Evolutionary conservation across 805 yeast genomes (phyloP).

Genomic region (Danielia reshetovae): DNA sequence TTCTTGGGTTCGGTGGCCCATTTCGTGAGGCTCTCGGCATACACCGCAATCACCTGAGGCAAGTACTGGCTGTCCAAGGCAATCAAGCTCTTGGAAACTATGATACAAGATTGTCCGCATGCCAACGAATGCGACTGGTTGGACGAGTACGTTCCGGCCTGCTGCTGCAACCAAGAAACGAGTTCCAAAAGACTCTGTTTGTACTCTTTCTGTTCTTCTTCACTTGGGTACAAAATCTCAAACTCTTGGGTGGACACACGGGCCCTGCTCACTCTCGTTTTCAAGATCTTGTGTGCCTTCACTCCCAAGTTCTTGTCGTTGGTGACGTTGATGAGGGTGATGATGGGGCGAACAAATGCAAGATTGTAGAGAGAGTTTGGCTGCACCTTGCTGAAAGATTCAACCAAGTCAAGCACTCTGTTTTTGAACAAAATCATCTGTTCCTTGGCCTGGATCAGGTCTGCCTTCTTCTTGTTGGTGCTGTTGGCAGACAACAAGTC

Average conservation of each 20-base stretch:
- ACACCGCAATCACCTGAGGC: slow-evolving; percentile 50
- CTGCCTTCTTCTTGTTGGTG: slow-evolving; percentile 61
- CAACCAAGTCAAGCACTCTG: slow-evolving; percentile 74
- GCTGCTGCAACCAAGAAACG: slow-evolving; percentile 42
- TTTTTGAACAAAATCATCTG: slow-evolving; percentile 75
- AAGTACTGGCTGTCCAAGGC: slow-evolving; percentile 31
- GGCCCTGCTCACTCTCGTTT: slow-evolving; percentile 52
- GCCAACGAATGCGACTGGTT: slow-evolving; percentile 52
- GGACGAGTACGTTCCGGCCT: slow-evolving; percentile 39
- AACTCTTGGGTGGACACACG: slow-evolving; percentile 26
- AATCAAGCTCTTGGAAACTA: slow-evolving; percentile 53
- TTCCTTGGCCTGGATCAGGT: slow-evolving; percentile 74
- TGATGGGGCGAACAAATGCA: slow-evolving; percentile 49
- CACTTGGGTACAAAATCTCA: slow-evolving; percentile 11
- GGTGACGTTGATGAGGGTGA: slow-evolving; percentile 61
- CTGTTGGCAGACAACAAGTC: slow-evolving; percentile 50
- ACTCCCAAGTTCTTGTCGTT: slow-evolving; percentile 66
- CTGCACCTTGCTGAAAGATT: slow-evolving; percentile 49
- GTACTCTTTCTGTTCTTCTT: slow-evolving; percentile 14
- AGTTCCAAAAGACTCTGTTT: slow-evolving; percentile 21
- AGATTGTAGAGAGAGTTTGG: slow-evolving; percentile 40
- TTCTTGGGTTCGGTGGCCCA: slow-evolving; percentile 55
- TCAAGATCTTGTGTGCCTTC: slow-evolving; percentile 70
- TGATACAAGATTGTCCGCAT: slow-evolving; percentile 63
- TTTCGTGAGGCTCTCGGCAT: slow-evolving; percentile 48